Evolutionary conservation across 2,329 filamentous ascomycete genomes (phyloP).

Genomic region (Neopestalotiopsis sp.): DNA sequence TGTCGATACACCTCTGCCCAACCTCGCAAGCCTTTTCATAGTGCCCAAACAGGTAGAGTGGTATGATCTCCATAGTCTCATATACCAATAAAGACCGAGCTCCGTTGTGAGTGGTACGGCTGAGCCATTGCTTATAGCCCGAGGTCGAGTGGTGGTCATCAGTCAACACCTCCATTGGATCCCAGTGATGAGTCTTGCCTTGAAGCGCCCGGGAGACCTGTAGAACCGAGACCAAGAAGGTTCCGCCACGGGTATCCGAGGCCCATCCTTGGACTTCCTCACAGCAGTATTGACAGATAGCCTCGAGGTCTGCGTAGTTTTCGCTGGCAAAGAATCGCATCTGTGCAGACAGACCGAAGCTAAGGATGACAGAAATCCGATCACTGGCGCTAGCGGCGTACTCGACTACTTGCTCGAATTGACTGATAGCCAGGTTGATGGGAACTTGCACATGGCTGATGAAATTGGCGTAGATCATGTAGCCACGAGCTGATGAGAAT

Average conservation of each 20-base stretch:
- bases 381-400: slow-evolving; percentile 72
- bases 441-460: slow-evolving; percentile 72
- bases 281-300: slow-evolving; percentile 73
- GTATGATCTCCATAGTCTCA: slow-evolving; percentile 68
- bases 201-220: slow-evolving; percentile 74
- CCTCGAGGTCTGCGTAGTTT: slow-evolving; percentile 72
- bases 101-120: slow-evolving; percentile 58
- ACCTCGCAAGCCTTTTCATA: slow-evolving; percentile 65
- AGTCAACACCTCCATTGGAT: slow-evolving; percentile 64
- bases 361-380: slow-evolving; percentile 73
- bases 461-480: slow-evolving; percentile 73
- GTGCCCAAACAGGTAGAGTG: slow-evolving; percentile 67
- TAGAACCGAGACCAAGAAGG: slow-evolving; percentile 68
- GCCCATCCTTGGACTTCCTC: slow-evolving; percentile 78
- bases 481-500: slow-evolving; percentile 71
- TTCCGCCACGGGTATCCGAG: slow-evolving; percentile 73
- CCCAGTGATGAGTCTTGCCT: slow-evolving; percentile 68
- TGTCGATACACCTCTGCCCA: slow-evolving; percentile 55
- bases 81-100: slow-evolving; percentile 72
- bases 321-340: slow-evolving; percentile 74
- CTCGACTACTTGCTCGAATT: slow-evolving; percentile 71
- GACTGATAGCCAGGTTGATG: slow-evolving; percentile 61
- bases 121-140: slow-evolving; percentile 65
- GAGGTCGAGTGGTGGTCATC: slow-evolving; percentile 69
- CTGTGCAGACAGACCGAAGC: slow-evolving; percentile 70